Percentiles rank a stretch among this genome's conserved stretches.
phyloP scores from a whole-genome alignment of 2,329 filamentous ascomycete genomes.

The Chaetomiaceae sp. region DNA sequence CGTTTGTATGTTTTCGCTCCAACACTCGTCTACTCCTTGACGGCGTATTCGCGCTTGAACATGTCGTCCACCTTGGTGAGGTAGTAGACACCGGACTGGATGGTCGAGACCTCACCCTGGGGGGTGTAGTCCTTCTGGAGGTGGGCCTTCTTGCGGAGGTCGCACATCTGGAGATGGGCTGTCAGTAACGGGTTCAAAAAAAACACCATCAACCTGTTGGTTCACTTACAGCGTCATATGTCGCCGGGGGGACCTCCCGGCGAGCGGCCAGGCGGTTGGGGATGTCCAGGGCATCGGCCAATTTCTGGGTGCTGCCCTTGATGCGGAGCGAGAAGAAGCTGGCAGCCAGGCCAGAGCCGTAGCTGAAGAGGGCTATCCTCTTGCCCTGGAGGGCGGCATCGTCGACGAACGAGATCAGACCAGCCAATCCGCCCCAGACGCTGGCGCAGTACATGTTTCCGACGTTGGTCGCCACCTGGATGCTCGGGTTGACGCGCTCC shows the following conservation, averaged over 20 bases:
- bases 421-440: slow-evolving; percentile 71
- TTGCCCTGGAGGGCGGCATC: slow-evolving; percentile 63
- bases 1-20: background rate
- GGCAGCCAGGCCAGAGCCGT: slow-evolving; percentile 69
- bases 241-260: slow-evolving; percentile 61
- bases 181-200: slow-evolving; percentile 8
- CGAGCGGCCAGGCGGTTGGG: slow-evolving; percentile 62
- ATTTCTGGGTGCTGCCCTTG: slow-evolving; percentile 62
- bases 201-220: background rate
- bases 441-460: slow-evolving; percentile 66
- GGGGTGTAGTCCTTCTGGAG: slow-evolving; percentile 75
- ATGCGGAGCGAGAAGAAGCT: slow-evolving; percentile 71
- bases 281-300: slow-evolving; percentile 65
- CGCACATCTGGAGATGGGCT: slow-evolving; percentile 53
- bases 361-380: slow-evolving; percentile 72
- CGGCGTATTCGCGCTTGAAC: slow-evolving; percentile 73
- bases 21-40: slow-evolving; percentile 61
- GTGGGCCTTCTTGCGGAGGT: slow-evolving; percentile 76
- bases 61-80: slow-evolving; percentile 76
- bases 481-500: slow-evolving; percentile 68
- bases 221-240: slow-evolving; percentile 65
- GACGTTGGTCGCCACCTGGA: slow-evolving; percentile 73
- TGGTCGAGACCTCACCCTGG: slow-evolving; percentile 60
- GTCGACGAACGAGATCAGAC: slow-evolving; percentile 61
- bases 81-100: slow-evolving; percentile 68